phyloP scores from a whole-genome alignment of 768 basidiomycete species.

The Piloderma croceum region DNA sequence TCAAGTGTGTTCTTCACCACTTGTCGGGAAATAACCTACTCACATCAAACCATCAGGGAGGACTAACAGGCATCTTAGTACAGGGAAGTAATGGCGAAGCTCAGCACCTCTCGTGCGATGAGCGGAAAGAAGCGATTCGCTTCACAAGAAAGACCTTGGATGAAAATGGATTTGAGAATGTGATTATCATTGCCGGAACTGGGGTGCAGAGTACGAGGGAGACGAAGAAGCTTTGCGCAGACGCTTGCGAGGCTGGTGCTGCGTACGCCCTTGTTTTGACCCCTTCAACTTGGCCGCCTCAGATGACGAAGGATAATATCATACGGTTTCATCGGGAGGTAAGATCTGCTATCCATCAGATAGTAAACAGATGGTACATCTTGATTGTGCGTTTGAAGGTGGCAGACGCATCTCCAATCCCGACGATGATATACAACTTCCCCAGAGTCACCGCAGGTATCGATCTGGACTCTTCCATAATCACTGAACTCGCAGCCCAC shows the following conservation, averaged over 20 bases:
- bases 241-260: slow-evolving; percentile 81
- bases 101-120: slow-evolving; percentile 68
- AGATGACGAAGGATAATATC: slow-evolving; percentile 60
- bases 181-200: slow-evolving; percentile 75
- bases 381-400: slow-evolving; percentile 39
- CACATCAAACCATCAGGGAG: slow-evolving; percentile 40
- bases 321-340: slow-evolving; percentile 63
- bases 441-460: slow-evolving; percentile 75
- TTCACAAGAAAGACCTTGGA: slow-evolving; percentile 69
- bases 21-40: slow-evolving; percentile 3
- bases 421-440: slow-evolving; percentile 82
- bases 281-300: slow-evolving; percentile 63
- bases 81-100: slow-evolving; percentile 77
- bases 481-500: slow-evolving; percentile 63
- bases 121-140: slow-evolving; percentile 57
- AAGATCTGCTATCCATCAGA: slow-evolving; percentile 7
- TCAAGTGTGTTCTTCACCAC: slow-evolving; percentile 35
- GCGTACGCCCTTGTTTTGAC: slow-evolving; percentile 71
- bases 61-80: slow-evolving; percentile 65
- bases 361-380: not conserved
- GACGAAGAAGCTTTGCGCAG: slow-evolving; percentile 61
- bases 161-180: slow-evolving; percentile 59
- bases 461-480: slow-evolving; percentile 77
- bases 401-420: slow-evolving; percentile 61
- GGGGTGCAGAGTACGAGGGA: slow-evolving; percentile 78